phyloP scores from a whole-genome alignment of 2,329 filamentous ascomycete species.

The Alternaria sp. region DNA sequence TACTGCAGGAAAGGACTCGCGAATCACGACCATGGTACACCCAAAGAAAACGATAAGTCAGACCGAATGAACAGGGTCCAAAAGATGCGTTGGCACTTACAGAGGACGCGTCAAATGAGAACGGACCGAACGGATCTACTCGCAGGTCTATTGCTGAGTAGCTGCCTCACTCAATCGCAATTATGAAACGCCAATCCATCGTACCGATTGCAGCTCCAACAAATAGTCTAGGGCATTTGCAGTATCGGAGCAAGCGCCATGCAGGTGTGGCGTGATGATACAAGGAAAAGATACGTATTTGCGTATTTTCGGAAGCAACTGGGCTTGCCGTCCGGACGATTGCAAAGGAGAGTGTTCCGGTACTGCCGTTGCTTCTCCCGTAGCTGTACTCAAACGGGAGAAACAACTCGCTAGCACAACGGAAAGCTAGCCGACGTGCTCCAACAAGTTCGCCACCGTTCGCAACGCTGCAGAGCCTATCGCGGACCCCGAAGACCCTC shows the following conservation, averaged over 20 bases:
- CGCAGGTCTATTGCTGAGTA: constrained; percentile 2
- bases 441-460: constrained; percentile 8
- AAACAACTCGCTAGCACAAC: neutral
- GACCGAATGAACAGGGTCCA: constrained; percentile 6
- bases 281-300: constrained; percentile 6
- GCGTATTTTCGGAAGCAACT: neutral
- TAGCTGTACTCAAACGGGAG: neutral
- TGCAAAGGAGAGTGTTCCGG: neutral
- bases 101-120: constrained; percentile 14
- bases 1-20: constrained; percentile 15
- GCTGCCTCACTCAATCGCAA: constrained; percentile 12
- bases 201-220: constrained; percentile 3
- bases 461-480: neutral
- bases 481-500: constrained; percentile 6
- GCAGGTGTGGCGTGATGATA: constrained; percentile 13
- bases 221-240: neutral
- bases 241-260: constrained; percentile 3
- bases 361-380: neutral
- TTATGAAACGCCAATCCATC: constrained; percentile 21
- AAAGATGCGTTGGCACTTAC: constrained; percentile 27
- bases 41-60: neutral
- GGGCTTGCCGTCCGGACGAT: neutral
- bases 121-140: constrained; percentile 6
- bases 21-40: constrained; percentile 27
- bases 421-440: neutral